A percentile compares a stretch with the other conserved stretches of the same genome.
Conservation (phyloP, 1,139 yeast genomes). For the Geotrichum aggregatum region DNA sequence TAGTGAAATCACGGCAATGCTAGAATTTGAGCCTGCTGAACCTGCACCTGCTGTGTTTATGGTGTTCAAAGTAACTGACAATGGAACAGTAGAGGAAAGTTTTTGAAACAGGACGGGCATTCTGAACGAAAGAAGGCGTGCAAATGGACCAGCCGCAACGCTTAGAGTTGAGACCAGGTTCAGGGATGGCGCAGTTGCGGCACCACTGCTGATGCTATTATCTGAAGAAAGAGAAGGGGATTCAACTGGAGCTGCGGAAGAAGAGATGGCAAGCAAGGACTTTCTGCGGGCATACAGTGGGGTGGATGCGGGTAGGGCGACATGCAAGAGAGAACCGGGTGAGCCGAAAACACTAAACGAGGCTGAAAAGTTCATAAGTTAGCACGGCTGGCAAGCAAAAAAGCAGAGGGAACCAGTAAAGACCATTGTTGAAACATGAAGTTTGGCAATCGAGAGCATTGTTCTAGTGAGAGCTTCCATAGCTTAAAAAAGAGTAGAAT, state of each 20-base stretch:
- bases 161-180: conserved; percentile 16
- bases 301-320: conserved; percentile 49
- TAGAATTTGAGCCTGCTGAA: conserved; percentile 24
- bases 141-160: conserved; percentile 5
- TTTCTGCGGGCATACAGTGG: conserved; percentile 45
- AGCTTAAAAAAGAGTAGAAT: conserved; percentile 10
- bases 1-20: conserved; percentile 37
- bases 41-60: conserved; percentile 14
- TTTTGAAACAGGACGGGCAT: conserved; percentile 15
- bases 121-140: conserved; percentile 4
- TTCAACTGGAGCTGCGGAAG: conserved; percentile 31
- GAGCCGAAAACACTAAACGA: conserved; percentile 44
- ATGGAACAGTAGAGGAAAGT: conserved; percentile 17
- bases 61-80: conserved; percentile 21
- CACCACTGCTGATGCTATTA: no score
- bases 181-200: background rate
- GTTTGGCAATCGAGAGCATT: background rate
- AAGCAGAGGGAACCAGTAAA: no score
- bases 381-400: no score
- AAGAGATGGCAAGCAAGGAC: conserved; percentile 46
- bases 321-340: conserved; percentile 43
- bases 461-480: conserved; percentile 9
- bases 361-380: background rate
- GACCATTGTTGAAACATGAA: background rate
- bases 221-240: no score